Base-by-base conservation (phyloP, 2,329 filamentous ascomycete species). In the Epichloe elymi region DNA sequence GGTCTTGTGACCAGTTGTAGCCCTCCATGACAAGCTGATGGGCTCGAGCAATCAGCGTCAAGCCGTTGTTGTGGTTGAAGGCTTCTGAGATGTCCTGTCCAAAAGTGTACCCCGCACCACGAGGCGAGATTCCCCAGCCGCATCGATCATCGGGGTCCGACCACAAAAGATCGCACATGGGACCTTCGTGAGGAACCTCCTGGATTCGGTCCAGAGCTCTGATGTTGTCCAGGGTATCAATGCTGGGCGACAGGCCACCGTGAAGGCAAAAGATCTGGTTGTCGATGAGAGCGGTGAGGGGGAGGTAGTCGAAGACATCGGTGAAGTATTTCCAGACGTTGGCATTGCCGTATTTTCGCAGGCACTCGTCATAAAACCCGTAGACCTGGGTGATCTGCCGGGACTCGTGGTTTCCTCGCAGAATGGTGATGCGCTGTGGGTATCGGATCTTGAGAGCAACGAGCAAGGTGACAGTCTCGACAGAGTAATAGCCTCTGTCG, bases 241-340 rank as follows among this genome's bases (percentile, higher is more conserved):
- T 95, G 67, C 86, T 94, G n/a, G 93, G 93, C 55, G 88, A 95
- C 56, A 98, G 78, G 59, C 93, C 93, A 61, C 93, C 93, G 75
- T 98, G 93, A 54, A 98, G 84, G 71, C 93, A 98, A 73, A 98
- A 95, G 65, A 98, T 96, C 74, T 97, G 91, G 74, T 95, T 95
- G 72, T 98, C 91, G 69, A 98, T 95, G 62, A 98, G 82, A 60
- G 93, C 93, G 57, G 91, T 96, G 59, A 98, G 81, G 58, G 23
- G 91, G 39, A 98, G 86, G 74, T 93, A 98, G 73, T 98, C 93
- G 73, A 98, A 98, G 50, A 98, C 84, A 69, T 98, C 91, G 65
- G 90, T 96, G 68, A 95, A 98, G 67, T 88, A 96, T 75, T 96
- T 96, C 93, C 93, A 98, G 57, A 98, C 93, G 61, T 95, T 97